A percentile compares a stretch with the other conserved stretches of the same genome.
phyloP scores from a whole-genome alignment of 495 filamentous ascomycete species.

The Polyplosphaeria fusca region DNA sequence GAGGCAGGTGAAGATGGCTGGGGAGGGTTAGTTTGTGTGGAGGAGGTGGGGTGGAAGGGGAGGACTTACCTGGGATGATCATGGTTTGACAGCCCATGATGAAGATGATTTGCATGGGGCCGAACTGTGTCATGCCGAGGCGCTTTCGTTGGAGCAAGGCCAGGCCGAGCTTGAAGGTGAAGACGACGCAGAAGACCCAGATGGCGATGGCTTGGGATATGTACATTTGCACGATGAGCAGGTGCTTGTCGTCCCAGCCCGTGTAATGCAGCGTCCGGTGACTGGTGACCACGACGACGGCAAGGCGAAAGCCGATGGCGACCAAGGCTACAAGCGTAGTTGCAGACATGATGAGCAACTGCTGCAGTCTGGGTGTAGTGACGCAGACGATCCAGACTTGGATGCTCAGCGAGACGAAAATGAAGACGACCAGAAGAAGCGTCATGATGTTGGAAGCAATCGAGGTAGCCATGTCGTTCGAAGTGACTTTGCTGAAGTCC shows the following conservation, averaged over 20 bases:
- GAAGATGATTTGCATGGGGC: conserved; percentile 68
- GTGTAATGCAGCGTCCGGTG: conserved; percentile 4
- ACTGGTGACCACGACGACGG: conserved; percentile 51
- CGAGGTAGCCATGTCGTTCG: conserved; percentile 49
- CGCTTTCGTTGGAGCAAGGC: conserved; percentile 56
- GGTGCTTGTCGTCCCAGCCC: conserved; percentile 38
- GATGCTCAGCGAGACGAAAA: conserved; percentile 66
- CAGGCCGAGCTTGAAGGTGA: conserved; percentile 65
- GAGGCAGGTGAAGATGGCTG: conserved; percentile 68
- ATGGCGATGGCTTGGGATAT: conserved; percentile 62
- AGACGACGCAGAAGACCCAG: conserved; percentile 71
- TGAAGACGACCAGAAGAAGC: conserved; percentile 57
- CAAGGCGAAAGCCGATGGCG: conserved; percentile 59
- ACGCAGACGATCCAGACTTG: conserved; percentile 67
- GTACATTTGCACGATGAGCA: conserved; percentile 53
- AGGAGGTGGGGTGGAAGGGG: neutral
- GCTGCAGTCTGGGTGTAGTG: conserved; percentile 43
- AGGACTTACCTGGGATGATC: conserved; percentile 67
- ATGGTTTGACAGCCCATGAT: conserved; percentile 75
- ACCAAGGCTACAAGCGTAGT: conserved; percentile 54
- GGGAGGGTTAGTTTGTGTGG: conserved; percentile 9
- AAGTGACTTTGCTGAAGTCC: conserved; percentile 55
- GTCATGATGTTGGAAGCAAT: conserved; percentile 53
- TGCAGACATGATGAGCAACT: conserved; percentile 45
- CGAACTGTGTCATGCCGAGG: conserved; percentile 59